A percentile compares a stretch with the other conserved stretches of the same genome.
phyloP scores from a whole-genome alignment of 495 filamentous ascomycete genomes.

The Penicillium lividum region DNA sequence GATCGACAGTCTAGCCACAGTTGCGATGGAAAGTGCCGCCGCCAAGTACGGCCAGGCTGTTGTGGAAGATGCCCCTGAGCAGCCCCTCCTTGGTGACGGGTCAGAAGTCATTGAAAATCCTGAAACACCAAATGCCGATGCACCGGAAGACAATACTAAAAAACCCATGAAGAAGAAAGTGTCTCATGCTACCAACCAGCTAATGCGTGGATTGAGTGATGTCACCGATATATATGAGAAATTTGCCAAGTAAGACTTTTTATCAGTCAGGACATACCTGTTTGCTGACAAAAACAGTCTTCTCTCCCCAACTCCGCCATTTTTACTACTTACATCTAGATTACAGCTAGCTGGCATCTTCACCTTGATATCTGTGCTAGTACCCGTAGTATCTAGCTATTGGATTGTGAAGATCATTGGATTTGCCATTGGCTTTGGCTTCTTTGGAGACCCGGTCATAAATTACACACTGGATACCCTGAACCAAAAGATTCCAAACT shows the following conservation, averaged over 20 bases:
- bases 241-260: slow-evolving; percentile 67
- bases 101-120: slow-evolving; percentile 56
- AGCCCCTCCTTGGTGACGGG: slow-evolving; percentile 59
- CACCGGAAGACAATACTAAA: slow-evolving; percentile 77
- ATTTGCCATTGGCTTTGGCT: slow-evolving; percentile 67
- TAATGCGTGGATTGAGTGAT: slow-evolving; percentile 76
- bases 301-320: slow-evolving; percentile 76
- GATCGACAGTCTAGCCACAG: slow-evolving; percentile 70
- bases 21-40: slow-evolving; percentile 73
- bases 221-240: slow-evolving; percentile 78
- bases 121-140: slow-evolving; percentile 58
- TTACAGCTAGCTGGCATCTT: slow-evolving; percentile 64
- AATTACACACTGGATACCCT: slow-evolving; percentile 57
- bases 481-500: slow-evolving; percentile 68
- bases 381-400: slow-evolving; percentile 68
- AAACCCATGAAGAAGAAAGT: slow-evolving; percentile 78
- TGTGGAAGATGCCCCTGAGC: slow-evolving; percentile 42
- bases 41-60: slow-evolving; percentile 67
- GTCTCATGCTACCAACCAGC: slow-evolving; percentile 70
- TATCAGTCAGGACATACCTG: not conserved
- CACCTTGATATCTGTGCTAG: slow-evolving; percentile 54
- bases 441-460: slow-evolving; percentile 81
- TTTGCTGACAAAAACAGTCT: slow-evolving; percentile 48
- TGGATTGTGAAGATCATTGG: slow-evolving; percentile 69
- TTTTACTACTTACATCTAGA: slow-evolving; percentile 61